Percentiles rank a stretch among this genome's conserved stretches.
Evolutionary conservation across 306 rosid species (phyloP).

Genomic region (Argentina anserina): DNA sequence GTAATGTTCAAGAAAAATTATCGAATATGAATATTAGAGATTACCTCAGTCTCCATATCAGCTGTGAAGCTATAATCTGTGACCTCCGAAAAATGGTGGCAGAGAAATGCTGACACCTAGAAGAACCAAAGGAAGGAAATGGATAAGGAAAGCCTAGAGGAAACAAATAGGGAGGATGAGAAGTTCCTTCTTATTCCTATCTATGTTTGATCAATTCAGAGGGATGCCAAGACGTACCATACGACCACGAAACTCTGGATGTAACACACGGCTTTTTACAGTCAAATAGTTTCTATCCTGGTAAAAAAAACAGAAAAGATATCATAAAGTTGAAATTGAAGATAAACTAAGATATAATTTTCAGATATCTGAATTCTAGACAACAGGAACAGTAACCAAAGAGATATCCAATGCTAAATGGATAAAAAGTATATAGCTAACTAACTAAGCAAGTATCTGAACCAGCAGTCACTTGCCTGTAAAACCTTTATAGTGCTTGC

Average conservation of each 20-base stretch:
- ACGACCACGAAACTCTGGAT: slow-evolving; percentile 98
- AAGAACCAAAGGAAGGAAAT: slow-evolving; percentile 27
- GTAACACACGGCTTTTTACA: slow-evolving; percentile 66
- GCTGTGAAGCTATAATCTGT: slow-evolving; percentile 94
- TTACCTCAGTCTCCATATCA: slow-evolving; percentile 98
- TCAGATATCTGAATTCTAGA: neutral
- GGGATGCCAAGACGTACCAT: slow-evolving; percentile 61
- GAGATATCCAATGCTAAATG: neutral
- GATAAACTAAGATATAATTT: neutral
- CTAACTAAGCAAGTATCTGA: neutral
- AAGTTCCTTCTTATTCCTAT: neutral
- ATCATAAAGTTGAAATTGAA: neutral
- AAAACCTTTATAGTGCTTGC: slow-evolving; percentile 80
- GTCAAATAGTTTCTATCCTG: slow-evolving; percentile 88
- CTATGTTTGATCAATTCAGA: neutral
- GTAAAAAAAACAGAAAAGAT: slow-evolving; percentile 27
- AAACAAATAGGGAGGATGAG: slow-evolving; percentile 9
- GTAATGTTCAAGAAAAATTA: too few relatives aligned
- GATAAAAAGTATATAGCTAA: too few relatives aligned
- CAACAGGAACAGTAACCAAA: neutral
- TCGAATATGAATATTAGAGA: neutral
- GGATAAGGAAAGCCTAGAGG: neutral
- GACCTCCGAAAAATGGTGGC: slow-evolving; percentile 89
- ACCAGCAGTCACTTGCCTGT: slow-evolving; percentile 45
- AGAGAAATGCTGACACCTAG: slow-evolving; percentile 94